Evolutionary conservation across 345 rosid species (phyloP), one percentile per base, ranked within the genome.

Genomic region (Clausena lansium): DNA sequence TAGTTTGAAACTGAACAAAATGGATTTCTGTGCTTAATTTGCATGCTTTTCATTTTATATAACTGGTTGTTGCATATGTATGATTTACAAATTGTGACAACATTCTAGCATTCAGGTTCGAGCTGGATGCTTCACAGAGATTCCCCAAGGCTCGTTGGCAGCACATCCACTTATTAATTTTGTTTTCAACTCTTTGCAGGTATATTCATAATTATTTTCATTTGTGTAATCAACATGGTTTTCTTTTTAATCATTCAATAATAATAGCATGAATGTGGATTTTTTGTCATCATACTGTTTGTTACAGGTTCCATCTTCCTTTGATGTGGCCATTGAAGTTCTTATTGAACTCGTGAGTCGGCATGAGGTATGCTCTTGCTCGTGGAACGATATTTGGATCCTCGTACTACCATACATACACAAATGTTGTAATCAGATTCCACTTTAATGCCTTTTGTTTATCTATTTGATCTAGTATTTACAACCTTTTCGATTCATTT

Each of bases 91-190:
- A 20, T 47, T 52, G 30, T 63, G 62, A 62, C 63, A 28, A 69
- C 36, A n/a, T 30, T 80, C 59, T 75, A 79, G 27, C 52, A 7
- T 84, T 79, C 79, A 95, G 98, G 95, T 95, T 78, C 93, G 94
- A 83, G 97, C 90, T 78, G 98, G 97, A 85, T 93, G 98, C 88
- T 93, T 95, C 86, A 91, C 95, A 52, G 97, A 93, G 90, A 91
- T 92, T 85, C 88, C 95, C 15, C 87, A 84, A 80, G 87, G 85
- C 76, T 91, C 97, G 68, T 79, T 89, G 81, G 79, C 94, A 60
- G 86, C 93, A 55, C 94, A 93, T 82, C 98, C 98, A 10, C 93
- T 95, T 86, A 92, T 93, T 76, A 89, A 85, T 86, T 92, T 88
- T 74, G 92, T 92, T 28, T 95, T 89, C 76, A 87, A 84, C 80